Evolutionary conservation across 2,329 filamentous ascomycete genomes (phyloP).

Genomic region (Aspergillus neotritici): DNA sequence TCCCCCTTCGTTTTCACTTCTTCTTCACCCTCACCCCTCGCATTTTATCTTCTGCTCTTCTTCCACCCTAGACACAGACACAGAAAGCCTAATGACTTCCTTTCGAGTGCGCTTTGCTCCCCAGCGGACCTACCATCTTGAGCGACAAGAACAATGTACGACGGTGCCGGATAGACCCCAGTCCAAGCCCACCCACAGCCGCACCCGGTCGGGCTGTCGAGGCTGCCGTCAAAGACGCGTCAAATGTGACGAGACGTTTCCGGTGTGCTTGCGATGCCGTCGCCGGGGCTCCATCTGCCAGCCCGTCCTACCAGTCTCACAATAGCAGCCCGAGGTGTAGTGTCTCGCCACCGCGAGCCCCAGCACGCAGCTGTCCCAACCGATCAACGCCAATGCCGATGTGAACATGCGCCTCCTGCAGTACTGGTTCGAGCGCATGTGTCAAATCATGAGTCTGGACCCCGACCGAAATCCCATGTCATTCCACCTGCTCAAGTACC

Average conservation of each 20-base stretch:
- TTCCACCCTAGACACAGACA: too few relatives aligned
- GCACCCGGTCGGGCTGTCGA: conserved; percentile 10
- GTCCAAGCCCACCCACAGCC: too few relatives aligned
- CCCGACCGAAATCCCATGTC: conserved; percentile 13
- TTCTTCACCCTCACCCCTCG: too few relatives aligned
- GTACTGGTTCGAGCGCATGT: conserved; percentile 14
- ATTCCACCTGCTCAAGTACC: conserved; percentile 7
- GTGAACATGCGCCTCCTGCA: conserved; percentile 11
- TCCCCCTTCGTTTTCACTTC: too few relatives aligned
- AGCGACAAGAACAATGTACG: too few relatives aligned
- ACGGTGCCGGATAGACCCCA: too few relatives aligned
- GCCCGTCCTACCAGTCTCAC: conserved; percentile 6
- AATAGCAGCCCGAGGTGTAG: conserved; percentile 12
- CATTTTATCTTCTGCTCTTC: too few relatives aligned
- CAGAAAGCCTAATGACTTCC: too few relatives aligned
- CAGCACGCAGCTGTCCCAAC: not conserved
- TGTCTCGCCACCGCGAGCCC: conserved; percentile 6
- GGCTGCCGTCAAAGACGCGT: conserved; percentile 15
- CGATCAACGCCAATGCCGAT: too few relatives aligned
- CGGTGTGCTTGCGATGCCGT: conserved; percentile 12
- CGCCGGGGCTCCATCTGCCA: conserved; percentile 11
- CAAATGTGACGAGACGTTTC: conserved; percentile 19
- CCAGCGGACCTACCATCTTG: too few relatives aligned
- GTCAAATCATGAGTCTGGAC: conserved; percentile 10
- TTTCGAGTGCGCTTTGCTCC: too few relatives aligned